These are phyloP conservation scores for Dillenia turbinata DNA, from an alignment of 164 flowering plant species.

Conservation along the genomic window DNA sequence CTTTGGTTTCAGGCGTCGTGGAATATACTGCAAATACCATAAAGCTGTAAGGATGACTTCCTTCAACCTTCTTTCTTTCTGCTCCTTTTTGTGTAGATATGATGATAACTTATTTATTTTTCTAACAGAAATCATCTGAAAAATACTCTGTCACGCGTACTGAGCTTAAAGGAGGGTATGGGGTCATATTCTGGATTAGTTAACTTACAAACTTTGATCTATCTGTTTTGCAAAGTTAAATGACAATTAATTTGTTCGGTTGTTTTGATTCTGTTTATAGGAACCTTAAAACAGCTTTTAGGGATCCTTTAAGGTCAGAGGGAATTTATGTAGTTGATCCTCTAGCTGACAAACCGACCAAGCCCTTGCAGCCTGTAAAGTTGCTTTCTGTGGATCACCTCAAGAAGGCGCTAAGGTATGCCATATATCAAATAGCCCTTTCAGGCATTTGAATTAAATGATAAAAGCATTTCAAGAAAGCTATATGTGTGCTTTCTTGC, in stretches of 20 bases:
- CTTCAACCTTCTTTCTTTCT: not conserved
- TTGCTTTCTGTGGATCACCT: conserved; percentile 76
- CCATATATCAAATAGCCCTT: not conserved
- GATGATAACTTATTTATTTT: not conserved
- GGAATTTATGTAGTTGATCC: conserved; percentile 79
- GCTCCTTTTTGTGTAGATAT: not conserved
- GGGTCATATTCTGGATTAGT: conserved; percentile 5
- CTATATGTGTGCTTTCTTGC: too few relatives aligned
- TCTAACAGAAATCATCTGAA: conserved; percentile 53
- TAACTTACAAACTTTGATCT: conserved; percentile 51
- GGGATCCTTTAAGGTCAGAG: conserved; percentile 39
- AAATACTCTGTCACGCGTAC: conserved; percentile 50
- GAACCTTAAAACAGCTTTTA: conserved; percentile 70
- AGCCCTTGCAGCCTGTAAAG: conserved; percentile 44
- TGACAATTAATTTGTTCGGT: too few relatives aligned
- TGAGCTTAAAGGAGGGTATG: conserved; percentile 90
- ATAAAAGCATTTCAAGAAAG: too few relatives aligned
- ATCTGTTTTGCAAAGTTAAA: too few relatives aligned
- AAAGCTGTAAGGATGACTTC: conserved; percentile 42
- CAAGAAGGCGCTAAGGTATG: conserved; percentile 75
- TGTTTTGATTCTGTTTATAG: conserved; percentile 23
- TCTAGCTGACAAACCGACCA: conserved; percentile 36
- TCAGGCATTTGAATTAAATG: too few relatives aligned
- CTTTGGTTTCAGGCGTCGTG: conserved; percentile 53
- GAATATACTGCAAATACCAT: conserved; percentile 68